Base-by-base conservation (phyloP, 352 stramenopile genomes). In the Phytopythium sindhum region DNA sequence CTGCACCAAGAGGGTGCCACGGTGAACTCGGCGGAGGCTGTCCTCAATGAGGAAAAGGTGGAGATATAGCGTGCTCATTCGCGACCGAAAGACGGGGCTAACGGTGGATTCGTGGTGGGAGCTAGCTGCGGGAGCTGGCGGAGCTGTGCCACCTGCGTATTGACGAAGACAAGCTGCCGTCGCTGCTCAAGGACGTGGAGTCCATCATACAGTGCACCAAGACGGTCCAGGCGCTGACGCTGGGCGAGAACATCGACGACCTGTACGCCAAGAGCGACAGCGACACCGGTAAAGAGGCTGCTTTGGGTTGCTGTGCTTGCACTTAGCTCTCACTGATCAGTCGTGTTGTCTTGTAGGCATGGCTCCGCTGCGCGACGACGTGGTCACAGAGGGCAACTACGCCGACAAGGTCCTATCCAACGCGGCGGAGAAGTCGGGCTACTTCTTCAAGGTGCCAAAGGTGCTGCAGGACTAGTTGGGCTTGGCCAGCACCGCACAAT, bases 131-230 rank as follows among this genome's bases (percentile, higher is more conserved):
- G 26, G 86, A 93, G 54, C 61, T 95, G 29, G 86, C 86, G 0
- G 86, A 93, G 71, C 64, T 95, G 37, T 95, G 83, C 35, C 84
- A 95, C 68, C 69, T 95, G 62, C 83, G 93, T 61, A 78, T 95
- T 12, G 80, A 87, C 21, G 77, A 91, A 39, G 74, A 81, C 7
- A 88, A 89, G 64, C 64, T 95, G 19, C 80, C 86, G 12, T 69
- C 66, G 21, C 66, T 95, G 66, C 75, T 95, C 29, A 86, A 88
- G 42, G 86, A 90, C 57, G 86, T 95, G 8, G 84, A 93, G 69
- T 87, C 84, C 28, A 95, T 95, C 52, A 93, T 95, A 54, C 86
- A 95, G 58, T 95, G 86, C 78, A 91, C 86, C 56, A 91, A 89
- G 69, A 91, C 82, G 31, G 88, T 95, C 55, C 86, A 95, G 62